phyloP scores from a whole-genome alignment of 257 asterid species.

The Vinca minor region DNA sequence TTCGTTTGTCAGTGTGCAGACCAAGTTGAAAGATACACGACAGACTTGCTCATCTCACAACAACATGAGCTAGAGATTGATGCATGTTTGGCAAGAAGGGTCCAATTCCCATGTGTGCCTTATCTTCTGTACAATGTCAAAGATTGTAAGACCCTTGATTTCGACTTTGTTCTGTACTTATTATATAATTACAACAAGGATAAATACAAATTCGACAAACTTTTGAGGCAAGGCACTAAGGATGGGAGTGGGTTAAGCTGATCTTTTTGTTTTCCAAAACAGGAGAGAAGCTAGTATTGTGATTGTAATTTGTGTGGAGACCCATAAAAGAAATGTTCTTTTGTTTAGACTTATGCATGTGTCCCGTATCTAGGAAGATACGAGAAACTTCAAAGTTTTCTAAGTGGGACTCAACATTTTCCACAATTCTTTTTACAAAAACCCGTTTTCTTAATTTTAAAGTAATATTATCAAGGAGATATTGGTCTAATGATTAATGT shows the following conservation, averaged over 20 bases:
- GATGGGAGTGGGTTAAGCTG: background rate
- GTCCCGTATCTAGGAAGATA: background rate
- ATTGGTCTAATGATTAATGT: too few species aligned
- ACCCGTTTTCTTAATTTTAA: too few species aligned
- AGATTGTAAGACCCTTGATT: background rate
- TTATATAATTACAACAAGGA: background rate
- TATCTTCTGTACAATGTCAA: background rate
- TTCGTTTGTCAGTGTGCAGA: background rate
- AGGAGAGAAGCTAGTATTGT: background rate
- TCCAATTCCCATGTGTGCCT: constrained; percentile 7
- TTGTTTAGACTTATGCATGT: background rate
- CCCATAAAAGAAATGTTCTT: background rate
- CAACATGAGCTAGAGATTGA: background rate
- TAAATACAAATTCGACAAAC: background rate
- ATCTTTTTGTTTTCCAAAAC: background rate
- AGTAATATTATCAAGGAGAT: too few species aligned
- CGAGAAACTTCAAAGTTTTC: background rate
- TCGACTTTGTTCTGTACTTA: background rate
- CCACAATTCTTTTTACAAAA: too few species aligned
- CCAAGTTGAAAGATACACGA: constrained; percentile 1
- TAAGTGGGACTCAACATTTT: background rate
- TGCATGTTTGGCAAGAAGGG: background rate
- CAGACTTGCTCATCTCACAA: background rate
- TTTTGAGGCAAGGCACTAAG: background rate
- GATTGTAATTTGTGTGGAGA: background rate